Evolutionary conservation across 2,329 filamentous ascomycete genomes (phyloP).

Genomic region (Clarireedia hainanense): DNA sequence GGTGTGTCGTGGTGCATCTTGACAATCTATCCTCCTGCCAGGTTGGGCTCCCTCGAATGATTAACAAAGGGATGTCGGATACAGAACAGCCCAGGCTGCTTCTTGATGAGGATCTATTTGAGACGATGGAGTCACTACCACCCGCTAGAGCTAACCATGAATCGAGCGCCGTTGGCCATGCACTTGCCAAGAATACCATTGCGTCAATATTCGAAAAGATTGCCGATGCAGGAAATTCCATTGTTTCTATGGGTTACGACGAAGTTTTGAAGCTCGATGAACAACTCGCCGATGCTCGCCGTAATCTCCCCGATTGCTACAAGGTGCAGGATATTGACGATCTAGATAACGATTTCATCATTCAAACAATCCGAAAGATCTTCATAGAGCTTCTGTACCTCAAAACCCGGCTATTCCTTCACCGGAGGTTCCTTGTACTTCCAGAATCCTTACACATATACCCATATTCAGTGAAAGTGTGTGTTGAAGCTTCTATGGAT

Average conservation of each 20-base stretch:
- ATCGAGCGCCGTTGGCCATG: slow-evolving; percentile 48
- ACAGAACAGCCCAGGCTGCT: slow-evolving; percentile 53
- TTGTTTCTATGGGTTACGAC: slow-evolving; percentile 39
- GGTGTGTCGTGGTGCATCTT: slow-evolving; percentile 46
- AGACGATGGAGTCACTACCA: slow-evolving; percentile 46
- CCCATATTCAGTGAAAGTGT: slow-evolving; percentile 44
- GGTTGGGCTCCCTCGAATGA: slow-evolving; percentile 59
- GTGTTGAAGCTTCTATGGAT: slow-evolving; percentile 41
- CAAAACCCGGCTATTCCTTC: slow-evolving; percentile 21
- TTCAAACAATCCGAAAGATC: slow-evolving; percentile 42
- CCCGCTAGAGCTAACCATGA: slow-evolving; percentile 45
- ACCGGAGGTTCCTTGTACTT: slow-evolving; percentile 27
- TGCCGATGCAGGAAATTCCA: slow-evolving; percentile 42
- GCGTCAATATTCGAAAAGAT: slow-evolving; percentile 43
- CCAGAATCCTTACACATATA: slow-evolving; percentile 38
- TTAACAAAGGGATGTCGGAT: slow-evolving; percentile 55
- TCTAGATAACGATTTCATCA: slow-evolving; percentile 38
- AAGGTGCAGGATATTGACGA: slow-evolving; percentile 39
- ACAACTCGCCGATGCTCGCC: slow-evolving; percentile 38
- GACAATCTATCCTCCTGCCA: slow-evolving; percentile 60
- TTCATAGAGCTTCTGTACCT: slow-evolving; percentile 17
- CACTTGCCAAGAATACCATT: slow-evolving; percentile 42
- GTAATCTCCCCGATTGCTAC: slow-evolving; percentile 38
- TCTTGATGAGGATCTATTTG: slow-evolving; percentile 56
- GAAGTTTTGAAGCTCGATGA: slow-evolving; percentile 44